Percentiles rank a stretch among this genome's conserved stretches.
Conservation (phyloP, 2,329 filamentous ascomycete species). For the Sphaerulina populicola region DNA sequence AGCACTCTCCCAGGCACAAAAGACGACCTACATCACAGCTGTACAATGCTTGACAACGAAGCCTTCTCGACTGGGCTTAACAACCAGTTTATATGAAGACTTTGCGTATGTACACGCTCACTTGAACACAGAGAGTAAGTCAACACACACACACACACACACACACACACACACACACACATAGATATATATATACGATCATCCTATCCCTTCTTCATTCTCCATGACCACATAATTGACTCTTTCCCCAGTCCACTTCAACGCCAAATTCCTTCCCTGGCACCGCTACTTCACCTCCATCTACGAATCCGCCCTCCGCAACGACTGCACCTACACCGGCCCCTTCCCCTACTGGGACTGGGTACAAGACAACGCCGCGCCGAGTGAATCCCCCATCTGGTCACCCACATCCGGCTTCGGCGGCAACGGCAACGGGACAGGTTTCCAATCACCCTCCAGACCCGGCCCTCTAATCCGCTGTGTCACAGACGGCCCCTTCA, state of each 20-base stretch:
- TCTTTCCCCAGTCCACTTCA: conserved; percentile 5
- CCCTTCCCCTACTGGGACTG: conserved; percentile 27
- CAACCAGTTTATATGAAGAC: conserved; percentile 19
- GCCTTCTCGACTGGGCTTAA: conserved; percentile 20
- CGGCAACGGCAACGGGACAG: conserved; percentile 15
- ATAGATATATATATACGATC: no score
- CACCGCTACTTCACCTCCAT: conserved; percentile 38
- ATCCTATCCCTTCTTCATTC: neutral
- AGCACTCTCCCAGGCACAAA: neutral
- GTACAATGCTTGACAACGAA: conserved; percentile 28
- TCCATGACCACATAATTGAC: conserved; percentile 7
- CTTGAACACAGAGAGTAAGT: neutral
- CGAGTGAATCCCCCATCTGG: conserved; percentile 11
- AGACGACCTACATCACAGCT: conserved; percentile 27
- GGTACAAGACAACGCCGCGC: conserved; percentile 11
- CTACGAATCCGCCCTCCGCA: conserved; percentile 37
- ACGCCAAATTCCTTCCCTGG: conserved; percentile 32
- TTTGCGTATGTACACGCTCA: conserved; percentile 7
- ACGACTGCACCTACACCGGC: conserved; percentile 39
- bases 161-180: no score
- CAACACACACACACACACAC: no score
- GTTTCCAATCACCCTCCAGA: conserved; percentile 1
- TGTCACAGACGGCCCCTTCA: conserved; percentile 26
- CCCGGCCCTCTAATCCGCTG: conserved; percentile 9
- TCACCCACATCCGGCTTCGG: conserved; percentile 16